phyloP scores from a whole-genome alignment of 805 yeast species.

The Ogataea paraovalis region DNA sequence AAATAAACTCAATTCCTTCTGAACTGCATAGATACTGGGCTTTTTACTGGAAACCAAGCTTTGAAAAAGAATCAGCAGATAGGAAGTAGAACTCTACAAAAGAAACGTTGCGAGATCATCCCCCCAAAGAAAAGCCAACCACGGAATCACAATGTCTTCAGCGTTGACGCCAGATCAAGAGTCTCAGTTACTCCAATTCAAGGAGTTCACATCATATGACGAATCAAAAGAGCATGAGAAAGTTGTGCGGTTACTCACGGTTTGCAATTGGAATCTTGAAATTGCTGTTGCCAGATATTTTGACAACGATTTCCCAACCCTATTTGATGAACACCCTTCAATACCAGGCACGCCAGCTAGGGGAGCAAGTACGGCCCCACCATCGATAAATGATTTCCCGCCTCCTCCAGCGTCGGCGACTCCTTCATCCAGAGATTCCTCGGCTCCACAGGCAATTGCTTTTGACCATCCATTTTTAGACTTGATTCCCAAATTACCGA shows the following conservation, averaged over 20 bases:
- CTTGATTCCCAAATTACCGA: constrained; percentile 31
- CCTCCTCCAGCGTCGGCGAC: not conserved
- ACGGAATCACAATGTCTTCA: not conserved
- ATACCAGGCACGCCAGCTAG: not conserved
- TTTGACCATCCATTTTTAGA: constrained; percentile 25
- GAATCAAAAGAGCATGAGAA: constrained; percentile 44
- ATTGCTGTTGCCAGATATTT: constrained; percentile 57
- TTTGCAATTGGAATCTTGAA: constrained; percentile 59
- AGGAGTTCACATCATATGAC: constrained; percentile 43
- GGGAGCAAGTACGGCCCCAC: not conserved
- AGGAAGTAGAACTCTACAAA: no score
- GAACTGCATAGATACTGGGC: no score
- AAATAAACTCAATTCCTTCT: no score
- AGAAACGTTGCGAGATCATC: no score
- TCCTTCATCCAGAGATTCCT: not conserved
- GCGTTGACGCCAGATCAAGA: constrained; percentile 34
- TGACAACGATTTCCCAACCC: constrained; percentile 46
- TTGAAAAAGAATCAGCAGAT: no score
- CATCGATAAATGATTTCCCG: not conserved
- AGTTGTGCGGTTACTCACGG: constrained; percentile 42
- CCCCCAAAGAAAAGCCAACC: no score
- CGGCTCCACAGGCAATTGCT: constrained; percentile 15
- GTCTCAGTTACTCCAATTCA: constrained; percentile 43
- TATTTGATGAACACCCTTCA: constrained; percentile 18
- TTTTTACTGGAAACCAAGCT: no score